phyloP scores from a whole-genome alignment of 2,329 filamentous ascomycete species.

The Volutella citrinella region DNA sequence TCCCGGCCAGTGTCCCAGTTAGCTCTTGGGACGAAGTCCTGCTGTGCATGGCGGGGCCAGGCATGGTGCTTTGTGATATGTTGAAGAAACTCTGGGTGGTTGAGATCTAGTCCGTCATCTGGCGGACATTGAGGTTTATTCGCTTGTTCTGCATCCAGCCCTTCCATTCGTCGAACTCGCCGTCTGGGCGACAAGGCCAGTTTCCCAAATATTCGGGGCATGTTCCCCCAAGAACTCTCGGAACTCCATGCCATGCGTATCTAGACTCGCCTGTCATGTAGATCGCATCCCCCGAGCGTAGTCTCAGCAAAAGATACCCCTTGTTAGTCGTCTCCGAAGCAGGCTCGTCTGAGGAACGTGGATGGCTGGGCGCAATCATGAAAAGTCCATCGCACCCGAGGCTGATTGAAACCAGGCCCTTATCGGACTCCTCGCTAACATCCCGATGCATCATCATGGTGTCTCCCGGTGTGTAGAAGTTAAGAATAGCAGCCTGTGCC shows the following conservation, averaged over 20 bases:
- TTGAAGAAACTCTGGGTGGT: too few relatives aligned
- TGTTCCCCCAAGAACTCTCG: constrained; percentile 75
- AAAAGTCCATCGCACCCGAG: constrained; percentile 90
- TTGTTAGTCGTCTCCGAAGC: constrained; percentile 31
- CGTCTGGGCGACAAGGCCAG: constrained; percentile 64
- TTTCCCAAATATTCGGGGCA: constrained; percentile 72
- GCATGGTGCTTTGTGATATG: too few relatives aligned
- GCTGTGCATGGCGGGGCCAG: too few relatives aligned
- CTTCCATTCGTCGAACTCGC: constrained; percentile 64
- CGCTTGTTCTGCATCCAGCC: constrained; percentile 88
- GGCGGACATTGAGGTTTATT: constrained; percentile 88
- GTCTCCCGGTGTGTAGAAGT: constrained; percentile 87
- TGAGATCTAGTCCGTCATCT: constrained; percentile 80
- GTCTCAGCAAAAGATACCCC: constrained; percentile 57
- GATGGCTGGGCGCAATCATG: constrained; percentile 65
- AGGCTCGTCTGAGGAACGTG: constrained; percentile 18
- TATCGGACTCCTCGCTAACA: constrained; percentile 80
- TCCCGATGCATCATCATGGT: constrained; percentile 92
- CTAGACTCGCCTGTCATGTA: constrained; percentile 82
- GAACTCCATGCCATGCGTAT: constrained; percentile 94
- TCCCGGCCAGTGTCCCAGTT: too few relatives aligned
- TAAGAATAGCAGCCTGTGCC: constrained; percentile 88
- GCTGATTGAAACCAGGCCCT: constrained; percentile 79
- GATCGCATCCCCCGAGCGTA: constrained; percentile 83
- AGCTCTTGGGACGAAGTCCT: too few relatives aligned